Evolutionary conservation across 805 yeast species (phyloP).

Genomic region (Candida piceae): DNA sequence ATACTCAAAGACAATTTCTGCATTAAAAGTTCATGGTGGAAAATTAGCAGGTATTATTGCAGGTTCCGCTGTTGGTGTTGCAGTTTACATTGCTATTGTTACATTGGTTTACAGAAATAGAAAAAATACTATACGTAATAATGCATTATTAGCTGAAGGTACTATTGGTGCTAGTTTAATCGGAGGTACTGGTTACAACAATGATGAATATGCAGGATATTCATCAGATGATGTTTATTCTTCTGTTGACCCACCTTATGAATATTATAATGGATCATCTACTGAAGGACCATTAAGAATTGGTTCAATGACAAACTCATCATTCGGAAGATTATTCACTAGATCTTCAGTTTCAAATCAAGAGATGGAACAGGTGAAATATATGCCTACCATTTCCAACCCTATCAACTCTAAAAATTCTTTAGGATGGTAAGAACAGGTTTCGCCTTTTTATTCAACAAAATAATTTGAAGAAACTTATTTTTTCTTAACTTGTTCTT

Average conservation of each 20-base stretch:
- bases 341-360: conserved; percentile 8
- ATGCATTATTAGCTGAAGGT: too few relatives aligned
- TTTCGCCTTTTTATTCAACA: background rate
- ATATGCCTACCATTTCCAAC: conserved; percentile 48
- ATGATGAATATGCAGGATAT: too few relatives aligned
- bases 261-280: conserved; percentile 3
- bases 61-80: conserved; percentile 78
- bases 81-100: conserved; percentile 57
- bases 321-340: conserved; percentile 11
- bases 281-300: conserved; percentile 6
- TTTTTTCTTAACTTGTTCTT: too few relatives aligned
- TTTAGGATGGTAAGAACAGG: conserved; percentile 61
- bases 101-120: conserved; percentile 46
- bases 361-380: conserved; percentile 22
- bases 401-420: conserved; percentile 71
- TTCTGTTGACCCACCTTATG: background rate
- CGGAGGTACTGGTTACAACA: too few relatives aligned
- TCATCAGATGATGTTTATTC: background rate
- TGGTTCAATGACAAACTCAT: conserved; percentile 13
- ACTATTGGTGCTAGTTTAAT: too few relatives aligned
- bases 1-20: conserved; percentile 10
- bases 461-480: too few relatives aligned
- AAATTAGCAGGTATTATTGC: conserved; percentile 73
- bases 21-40: conserved; percentile 14
- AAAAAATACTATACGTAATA: conserved; percentile 13